These are phyloP conservation scores for Saccharum officinarum DNA, from an alignment of 176 grass and related monocot species.

Conservation along the genomic window DNA sequence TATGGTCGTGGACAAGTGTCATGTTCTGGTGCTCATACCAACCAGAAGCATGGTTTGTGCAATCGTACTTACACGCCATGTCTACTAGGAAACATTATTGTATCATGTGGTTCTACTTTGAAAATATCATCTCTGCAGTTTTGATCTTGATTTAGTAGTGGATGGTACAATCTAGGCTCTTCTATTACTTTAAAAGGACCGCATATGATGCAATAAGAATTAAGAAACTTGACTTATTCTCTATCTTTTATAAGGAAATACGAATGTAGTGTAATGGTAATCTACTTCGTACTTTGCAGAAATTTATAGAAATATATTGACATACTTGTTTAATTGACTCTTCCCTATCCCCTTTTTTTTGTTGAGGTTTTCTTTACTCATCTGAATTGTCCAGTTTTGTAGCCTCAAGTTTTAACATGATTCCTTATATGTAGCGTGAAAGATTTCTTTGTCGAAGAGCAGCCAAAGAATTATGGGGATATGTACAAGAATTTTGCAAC, in stretches of 20 bases:
- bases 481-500: constrained; percentile 87
- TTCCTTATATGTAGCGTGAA: constrained; percentile 58
- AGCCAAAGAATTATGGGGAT: constrained; percentile 67
- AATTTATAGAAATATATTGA: neutral
- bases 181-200: neutral
- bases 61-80: neutral
- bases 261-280: neutral
- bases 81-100: neutral
- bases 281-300: neutral
- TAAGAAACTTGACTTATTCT: neutral
- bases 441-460: constrained; percentile 61
- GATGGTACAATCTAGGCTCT: neutral
- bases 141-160: neutral
- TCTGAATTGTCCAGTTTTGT: constrained; percentile 10
- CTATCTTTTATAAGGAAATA: neutral
- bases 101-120: neutral
- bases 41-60: neutral
- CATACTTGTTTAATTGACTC: neutral
- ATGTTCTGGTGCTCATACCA: neutral
- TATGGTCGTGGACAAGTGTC: neutral
- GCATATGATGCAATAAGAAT: neutral
- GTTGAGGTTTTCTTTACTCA: constrained; percentile 12
- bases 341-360: neutral
- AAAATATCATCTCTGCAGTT: neutral
- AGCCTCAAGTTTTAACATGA: constrained; percentile 18